A percentile compares a stretch with the other conserved stretches of the same genome.
Conservation (phyloP, 768 basidiomycete species). For the Cystobasidium ongulense region DNA sequence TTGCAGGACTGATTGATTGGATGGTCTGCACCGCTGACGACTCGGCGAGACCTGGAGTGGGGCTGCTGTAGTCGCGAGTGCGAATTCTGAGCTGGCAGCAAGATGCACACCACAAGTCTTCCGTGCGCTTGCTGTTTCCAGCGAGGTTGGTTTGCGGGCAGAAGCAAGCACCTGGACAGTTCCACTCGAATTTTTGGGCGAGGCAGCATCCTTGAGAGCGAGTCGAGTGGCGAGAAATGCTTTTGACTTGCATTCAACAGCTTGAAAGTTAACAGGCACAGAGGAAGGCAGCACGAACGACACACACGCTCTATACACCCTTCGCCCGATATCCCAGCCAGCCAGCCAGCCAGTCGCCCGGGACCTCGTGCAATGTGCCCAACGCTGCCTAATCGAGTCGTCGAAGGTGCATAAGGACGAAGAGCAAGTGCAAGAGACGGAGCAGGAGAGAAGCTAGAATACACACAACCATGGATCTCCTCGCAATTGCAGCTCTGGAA, state of each 20-base stretch:
- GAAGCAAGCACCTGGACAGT: not conserved
- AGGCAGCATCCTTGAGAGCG: too few species aligned
- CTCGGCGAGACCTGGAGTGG: not conserved
- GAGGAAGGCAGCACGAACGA: too few species aligned
- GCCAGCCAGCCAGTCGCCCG: too few species aligned
- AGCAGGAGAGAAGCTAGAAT: not conserved
- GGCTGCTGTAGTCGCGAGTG: not conserved
- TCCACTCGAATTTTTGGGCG: not conserved
- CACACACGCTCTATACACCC: too few species aligned
- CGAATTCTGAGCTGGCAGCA: not conserved
- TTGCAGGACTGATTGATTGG: not conserved
- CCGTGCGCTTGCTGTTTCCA: not conserved
- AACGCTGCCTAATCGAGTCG: conserved; percentile 8
- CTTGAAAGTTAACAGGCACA: too few species aligned
- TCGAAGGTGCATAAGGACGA: not conserved
- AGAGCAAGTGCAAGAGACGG: not conserved
- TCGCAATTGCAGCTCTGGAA: not conserved
- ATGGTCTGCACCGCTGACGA: not conserved
- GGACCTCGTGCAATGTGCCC: not conserved
- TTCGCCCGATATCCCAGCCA: too few species aligned
- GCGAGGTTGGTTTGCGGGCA: not conserved
- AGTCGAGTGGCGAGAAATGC: too few species aligned
- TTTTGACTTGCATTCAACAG: too few species aligned
- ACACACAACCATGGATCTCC: not conserved
- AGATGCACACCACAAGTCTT: not conserved